phyloP scores from a whole-genome alignment of 257 asterid genomes.

The Mitragyna speciosa region DNA sequence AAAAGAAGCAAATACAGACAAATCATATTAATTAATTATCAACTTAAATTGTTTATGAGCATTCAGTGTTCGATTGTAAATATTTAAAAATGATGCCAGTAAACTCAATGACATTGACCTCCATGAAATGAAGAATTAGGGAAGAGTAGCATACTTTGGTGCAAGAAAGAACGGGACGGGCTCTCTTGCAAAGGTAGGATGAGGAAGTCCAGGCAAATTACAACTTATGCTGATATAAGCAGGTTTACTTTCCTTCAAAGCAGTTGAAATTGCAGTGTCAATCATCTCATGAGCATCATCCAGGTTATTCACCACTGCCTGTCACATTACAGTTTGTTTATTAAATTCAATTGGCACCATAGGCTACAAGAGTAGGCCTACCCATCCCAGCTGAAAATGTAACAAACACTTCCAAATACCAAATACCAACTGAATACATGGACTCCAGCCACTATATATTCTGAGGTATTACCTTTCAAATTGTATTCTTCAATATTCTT shows the following conservation, averaged over 20 bases:
- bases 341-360: neutral
- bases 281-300: constrained; percentile 37
- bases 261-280: constrained; percentile 41
- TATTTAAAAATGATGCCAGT: neutral
- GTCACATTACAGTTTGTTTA: constrained; percentile 11
- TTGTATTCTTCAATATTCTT: neutral
- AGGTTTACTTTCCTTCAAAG: constrained; percentile 37
- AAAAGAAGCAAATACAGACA: no score
- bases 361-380: neutral
- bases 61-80: neutral
- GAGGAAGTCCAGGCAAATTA: constrained; percentile 31
- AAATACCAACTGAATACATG: no score
- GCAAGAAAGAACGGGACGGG: constrained; percentile 37
- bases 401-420: neutral
- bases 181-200: constrained; percentile 35
- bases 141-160: constrained; percentile 23
- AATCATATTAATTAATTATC: no score
- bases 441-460: no score
- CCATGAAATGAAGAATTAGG: neutral
- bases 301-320: constrained; percentile 36
- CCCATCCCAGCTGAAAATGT: neutral
- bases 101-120: neutral
- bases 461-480: neutral
- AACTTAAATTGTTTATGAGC: neutral
- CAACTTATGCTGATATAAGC: constrained; percentile 38